Evolutionary conservation across 176 grass and related monocot species (phyloP).

Genomic region (Poa annua): DNA sequence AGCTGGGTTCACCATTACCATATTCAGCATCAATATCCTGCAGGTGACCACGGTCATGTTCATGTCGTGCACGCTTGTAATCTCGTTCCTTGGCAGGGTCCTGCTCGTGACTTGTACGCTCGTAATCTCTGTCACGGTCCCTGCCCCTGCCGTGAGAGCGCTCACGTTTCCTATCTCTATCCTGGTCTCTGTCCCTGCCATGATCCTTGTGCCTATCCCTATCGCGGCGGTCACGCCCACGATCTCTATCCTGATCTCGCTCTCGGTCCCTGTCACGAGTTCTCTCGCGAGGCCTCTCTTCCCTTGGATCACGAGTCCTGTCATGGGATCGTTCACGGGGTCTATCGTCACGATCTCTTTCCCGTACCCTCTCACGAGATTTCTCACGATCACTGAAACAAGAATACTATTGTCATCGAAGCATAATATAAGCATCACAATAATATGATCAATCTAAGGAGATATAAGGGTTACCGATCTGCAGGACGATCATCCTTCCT

Average conservation of each 20-base stretch:
- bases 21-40: constrained; percentile 56
- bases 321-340: constrained; percentile 51
- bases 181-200: constrained; percentile 56
- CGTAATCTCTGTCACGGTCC: constrained; percentile 53
- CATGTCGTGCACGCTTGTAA: constrained; percentile 41
- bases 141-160: constrained; percentile 53
- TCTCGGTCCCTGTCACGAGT: constrained; percentile 51
- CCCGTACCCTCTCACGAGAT: constrained; percentile 52
- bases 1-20: constrained; percentile 37
- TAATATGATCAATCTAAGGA: constrained; percentile 14
- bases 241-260: constrained; percentile 47
- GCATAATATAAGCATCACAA: constrained; percentile 1
- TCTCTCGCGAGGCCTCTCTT: constrained; percentile 61
- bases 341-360: constrained; percentile 50
- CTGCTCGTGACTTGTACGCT: constrained; percentile 32
- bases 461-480: constrained; percentile 51
- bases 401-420: background rate
- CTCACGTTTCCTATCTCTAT: constrained; percentile 49
- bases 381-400: constrained; percentile 54
- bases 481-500: constrained; percentile 58
- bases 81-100: constrained; percentile 53
- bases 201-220: constrained; percentile 58
- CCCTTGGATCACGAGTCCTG: constrained; percentile 45
- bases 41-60: constrained; percentile 48
- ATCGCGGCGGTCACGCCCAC: constrained; percentile 48